phyloP scores from a whole-genome alignment of 202 grass and related monocot species.

The Tripidium arundinaceum region DNA sequence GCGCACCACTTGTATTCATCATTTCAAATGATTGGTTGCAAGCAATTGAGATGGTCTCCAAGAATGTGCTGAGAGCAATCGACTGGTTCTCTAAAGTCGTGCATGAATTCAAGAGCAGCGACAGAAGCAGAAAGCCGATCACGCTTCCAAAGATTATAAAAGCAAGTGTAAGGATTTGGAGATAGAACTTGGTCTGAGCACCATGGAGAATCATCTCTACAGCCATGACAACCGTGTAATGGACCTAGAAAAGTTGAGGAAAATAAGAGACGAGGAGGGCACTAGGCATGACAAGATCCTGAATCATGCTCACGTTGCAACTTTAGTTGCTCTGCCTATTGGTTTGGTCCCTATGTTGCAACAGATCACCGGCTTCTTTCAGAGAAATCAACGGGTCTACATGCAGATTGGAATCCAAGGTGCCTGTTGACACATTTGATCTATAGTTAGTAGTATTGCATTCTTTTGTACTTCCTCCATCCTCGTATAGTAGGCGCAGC shows the following conservation, averaged over 20 bases:
- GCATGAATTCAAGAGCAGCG: conserved; percentile 45
- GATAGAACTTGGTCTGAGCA: conserved; percentile 16
- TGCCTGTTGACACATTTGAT: conserved; percentile 5
- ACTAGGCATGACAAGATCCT: conserved; percentile 43
- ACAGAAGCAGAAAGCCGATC: conserved; percentile 41
- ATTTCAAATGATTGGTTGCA: conserved; percentile 81
- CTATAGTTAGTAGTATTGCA: background rate
- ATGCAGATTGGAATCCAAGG: conserved; percentile 42
- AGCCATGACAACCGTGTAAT: conserved; percentile 30
- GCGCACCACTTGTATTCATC: conserved; percentile 47
- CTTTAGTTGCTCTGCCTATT: conserved; percentile 45
- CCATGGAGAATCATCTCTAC: background rate
- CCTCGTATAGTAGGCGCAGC: too few relatives aligned
- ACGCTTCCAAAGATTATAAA: conserved; percentile 41
- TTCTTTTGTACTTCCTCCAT: conserved; percentile 29
- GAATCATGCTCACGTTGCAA: conserved; percentile 39
- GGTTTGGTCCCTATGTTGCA: conserved; percentile 63
- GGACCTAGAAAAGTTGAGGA: conserved; percentile 36
- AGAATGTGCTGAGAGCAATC: conserved; percentile 47
- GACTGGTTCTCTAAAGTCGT: conserved; percentile 37
- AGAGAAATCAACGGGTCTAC: conserved; percentile 45
- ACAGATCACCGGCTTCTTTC: conserved; percentile 51
- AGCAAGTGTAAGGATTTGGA: conserved; percentile 36
- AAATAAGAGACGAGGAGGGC: conserved; percentile 55
- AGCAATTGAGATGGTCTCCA: conserved; percentile 53